Conservation (phyloP, 75 land plant genomes). For the Azolla pinnata region DNA sequence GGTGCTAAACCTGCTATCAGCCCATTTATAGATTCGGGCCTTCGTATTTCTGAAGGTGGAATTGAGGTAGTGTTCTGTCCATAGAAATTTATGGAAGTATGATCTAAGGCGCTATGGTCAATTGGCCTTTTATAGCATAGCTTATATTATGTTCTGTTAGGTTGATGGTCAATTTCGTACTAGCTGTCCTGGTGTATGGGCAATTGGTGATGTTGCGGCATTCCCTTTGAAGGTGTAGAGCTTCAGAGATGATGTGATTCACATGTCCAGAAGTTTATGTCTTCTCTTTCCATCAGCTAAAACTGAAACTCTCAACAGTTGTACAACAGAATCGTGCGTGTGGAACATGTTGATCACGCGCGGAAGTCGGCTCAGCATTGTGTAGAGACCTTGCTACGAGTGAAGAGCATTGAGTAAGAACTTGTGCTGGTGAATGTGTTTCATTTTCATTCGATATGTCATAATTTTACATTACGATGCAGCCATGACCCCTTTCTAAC, state of each 20-base stretch:
- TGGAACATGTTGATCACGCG: conserved; percentile 97
- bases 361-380: conserved; percentile 88
- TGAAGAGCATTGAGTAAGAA: conserved; percentile 44
- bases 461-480: background rate
- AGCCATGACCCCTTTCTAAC: background rate
- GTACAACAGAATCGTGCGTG: conserved; percentile 59
- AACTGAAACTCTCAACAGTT: conserved; percentile 24
- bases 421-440: no score
- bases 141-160: no score
- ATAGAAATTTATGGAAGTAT: no score
- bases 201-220: conserved; percentile 92
- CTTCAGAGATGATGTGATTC: background rate
- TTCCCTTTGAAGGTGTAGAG: conserved; percentile 65
- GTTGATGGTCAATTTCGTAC: conserved; percentile 77
- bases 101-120: no score
- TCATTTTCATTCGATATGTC: background rate
- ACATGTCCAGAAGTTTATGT: background rate
- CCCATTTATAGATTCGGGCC: conserved; percentile 53
- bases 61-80: no score
- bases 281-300: background rate
- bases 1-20: conserved; percentile 72
- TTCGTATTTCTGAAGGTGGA: conserved; percentile 59
- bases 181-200: conserved; percentile 56
- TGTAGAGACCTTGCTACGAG: conserved; percentile 46
- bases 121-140: no score